These are phyloP conservation scores for Letharia columbiana DNA, from an alignment of 495 filamentous ascomycete genomes.

Conservation along the genomic window DNA sequence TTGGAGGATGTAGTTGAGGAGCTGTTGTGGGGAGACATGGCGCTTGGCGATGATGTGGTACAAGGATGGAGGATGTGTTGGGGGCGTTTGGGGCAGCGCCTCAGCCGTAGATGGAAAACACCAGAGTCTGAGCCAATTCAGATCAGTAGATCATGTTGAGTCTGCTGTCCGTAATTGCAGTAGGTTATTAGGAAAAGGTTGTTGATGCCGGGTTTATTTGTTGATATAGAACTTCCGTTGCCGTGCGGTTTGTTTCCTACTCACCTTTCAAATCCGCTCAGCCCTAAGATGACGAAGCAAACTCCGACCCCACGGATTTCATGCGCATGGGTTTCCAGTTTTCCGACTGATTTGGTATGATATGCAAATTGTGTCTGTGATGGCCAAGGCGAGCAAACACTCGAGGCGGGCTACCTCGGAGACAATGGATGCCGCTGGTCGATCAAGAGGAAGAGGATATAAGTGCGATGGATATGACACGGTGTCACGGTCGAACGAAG, in stretches of 20 bases:
- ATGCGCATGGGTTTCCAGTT: background rate
- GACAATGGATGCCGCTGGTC: background rate
- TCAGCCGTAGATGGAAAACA: background rate
- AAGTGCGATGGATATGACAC: conserved; percentile 12
- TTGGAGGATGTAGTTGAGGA: conserved; percentile 25
- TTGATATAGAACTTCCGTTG: conserved; percentile 17
- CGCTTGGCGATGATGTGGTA: conserved; percentile 1
- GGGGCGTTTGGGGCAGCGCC: conserved; percentile 8
- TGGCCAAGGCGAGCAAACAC: conserved; percentile 4
- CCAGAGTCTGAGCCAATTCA: background rate
- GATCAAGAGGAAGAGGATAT: conserved; percentile 4
- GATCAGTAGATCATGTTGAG: conserved; percentile 4
- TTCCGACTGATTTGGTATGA: conserved; percentile 5
- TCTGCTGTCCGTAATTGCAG: background rate
- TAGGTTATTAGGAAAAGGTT: background rate
- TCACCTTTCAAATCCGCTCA: background rate
- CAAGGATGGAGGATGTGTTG: conserved; percentile 2
- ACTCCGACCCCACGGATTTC: background rate
- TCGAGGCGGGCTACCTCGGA: conserved; percentile 3
- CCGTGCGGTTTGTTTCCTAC: conserved; percentile 13
- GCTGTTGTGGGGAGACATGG: conserved; percentile 22
- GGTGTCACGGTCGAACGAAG: background rate
- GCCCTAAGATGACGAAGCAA: background rate
- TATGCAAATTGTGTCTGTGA: conserved; percentile 7
- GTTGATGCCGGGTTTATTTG: conserved; percentile 9